Conservation (phyloP, 1,284 basidiomycete genomes). For the Schizophyllum amplum region DNA sequence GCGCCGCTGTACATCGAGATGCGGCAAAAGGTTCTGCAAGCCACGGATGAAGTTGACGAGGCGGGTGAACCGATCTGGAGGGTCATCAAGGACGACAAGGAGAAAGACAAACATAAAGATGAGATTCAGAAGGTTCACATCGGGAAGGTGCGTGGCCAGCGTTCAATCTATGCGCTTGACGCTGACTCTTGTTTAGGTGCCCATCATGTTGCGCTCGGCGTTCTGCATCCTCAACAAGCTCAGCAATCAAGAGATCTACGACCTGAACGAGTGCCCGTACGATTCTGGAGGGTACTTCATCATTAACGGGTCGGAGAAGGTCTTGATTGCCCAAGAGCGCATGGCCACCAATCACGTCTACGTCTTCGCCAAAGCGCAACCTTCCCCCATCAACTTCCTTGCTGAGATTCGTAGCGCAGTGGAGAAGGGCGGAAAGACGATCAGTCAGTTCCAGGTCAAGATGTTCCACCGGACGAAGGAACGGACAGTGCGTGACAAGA, state of each 20-base stretch:
- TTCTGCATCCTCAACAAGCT: constrained; percentile 89
- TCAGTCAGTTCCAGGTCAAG: constrained; percentile 97
- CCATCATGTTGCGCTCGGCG: constrained; percentile 94
- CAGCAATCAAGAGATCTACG: constrained; percentile 76
- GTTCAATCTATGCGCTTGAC: not conserved
- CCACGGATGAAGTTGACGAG: constrained; percentile 76
- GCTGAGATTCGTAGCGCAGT: constrained; percentile 98
- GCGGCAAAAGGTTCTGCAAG: constrained; percentile 70
- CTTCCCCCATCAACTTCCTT: constrained; percentile 92
- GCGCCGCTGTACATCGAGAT: constrained; percentile 97
- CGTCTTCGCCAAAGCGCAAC: constrained; percentile 97
- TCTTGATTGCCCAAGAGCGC: constrained; percentile 97
- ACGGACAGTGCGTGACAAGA: constrained; percentile 56
- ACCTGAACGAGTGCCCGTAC: constrained; percentile 95
- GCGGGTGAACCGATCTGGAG: constrained; percentile 84
- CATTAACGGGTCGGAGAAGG: constrained; percentile 99
- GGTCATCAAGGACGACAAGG: constrained; percentile 58
- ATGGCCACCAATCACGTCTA: constrained; percentile 99
- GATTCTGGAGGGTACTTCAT: constrained; percentile 99
- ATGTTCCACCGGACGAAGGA: constrained; percentile 89
- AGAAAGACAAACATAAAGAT: constrained; percentile 60
- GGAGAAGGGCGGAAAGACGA: constrained; percentile 97
- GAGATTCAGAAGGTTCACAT: constrained; percentile 61
- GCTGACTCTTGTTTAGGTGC: constrained; percentile 53
- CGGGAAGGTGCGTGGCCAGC: constrained; percentile 65